These are phyloP conservation scores for Lactarius pseudohatsudake DNA, from an alignment of 768 basidiomycete genomes.

Conservation along the genomic window DNA sequence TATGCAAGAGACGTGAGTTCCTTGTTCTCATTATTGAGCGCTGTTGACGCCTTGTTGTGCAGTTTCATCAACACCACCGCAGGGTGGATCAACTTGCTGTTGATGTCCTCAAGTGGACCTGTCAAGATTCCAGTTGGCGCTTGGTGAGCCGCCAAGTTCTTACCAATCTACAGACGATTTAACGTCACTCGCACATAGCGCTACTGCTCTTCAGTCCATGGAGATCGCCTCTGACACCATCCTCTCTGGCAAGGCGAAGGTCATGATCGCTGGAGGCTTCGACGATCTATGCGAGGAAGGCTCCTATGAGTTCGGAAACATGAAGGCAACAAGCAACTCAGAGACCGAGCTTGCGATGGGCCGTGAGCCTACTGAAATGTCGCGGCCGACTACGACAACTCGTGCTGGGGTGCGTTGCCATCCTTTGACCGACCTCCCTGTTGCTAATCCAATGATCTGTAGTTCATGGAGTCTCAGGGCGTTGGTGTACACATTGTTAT, in stretches of 20 bases:
- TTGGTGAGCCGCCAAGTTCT: conserved; percentile 56
- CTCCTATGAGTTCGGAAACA: conserved; percentile 98
- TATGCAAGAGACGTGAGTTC: conserved; percentile 90
- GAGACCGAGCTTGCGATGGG: conserved; percentile 99
- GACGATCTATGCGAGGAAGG: conserved; percentile 99
- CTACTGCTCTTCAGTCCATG: conserved; percentile 95
- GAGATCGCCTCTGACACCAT: conserved; percentile 98
- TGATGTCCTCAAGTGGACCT: conserved; percentile 95
- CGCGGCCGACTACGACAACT: conserved; percentile 93
- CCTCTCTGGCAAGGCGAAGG: conserved; percentile 93
- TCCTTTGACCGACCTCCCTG: conserved; percentile 12
- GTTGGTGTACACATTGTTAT: conserved; percentile 97
- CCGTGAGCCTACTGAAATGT: conserved; percentile 98
- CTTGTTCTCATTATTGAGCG: not conserved
- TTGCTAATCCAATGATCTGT: conserved; percentile 17
- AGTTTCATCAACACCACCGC: conserved; percentile 99
- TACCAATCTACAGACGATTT: conserved; percentile 16
- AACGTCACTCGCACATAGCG: conserved; percentile 45
- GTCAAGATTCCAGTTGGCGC: conserved; percentile 99
- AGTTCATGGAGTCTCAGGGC: conserved; percentile 97
- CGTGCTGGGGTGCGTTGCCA: conserved; percentile 75
- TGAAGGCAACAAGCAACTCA: conserved; percentile 98
- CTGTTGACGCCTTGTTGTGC: conserved; percentile 10
- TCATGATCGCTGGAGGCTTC: conserved; percentile 99
- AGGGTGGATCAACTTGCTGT: conserved; percentile 94